Conservation (phyloP, 176 grass and related monocot species). For the barley (Hordeum vulgare) region DNA sequence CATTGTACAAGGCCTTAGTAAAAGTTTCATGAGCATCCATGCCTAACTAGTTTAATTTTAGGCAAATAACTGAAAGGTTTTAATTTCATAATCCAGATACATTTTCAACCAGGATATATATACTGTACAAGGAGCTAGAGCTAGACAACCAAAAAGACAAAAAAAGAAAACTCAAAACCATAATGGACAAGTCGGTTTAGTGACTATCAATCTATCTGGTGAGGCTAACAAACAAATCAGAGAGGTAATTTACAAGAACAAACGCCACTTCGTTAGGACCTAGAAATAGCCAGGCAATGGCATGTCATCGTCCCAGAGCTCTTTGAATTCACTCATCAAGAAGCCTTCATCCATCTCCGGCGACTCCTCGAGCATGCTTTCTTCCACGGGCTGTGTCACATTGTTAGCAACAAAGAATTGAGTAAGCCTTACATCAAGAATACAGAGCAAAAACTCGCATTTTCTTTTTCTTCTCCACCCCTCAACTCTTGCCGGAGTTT, state of each 20-base stretch:
- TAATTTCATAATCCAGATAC: neutral
- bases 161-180: conserved; percentile 17
- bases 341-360: conserved; percentile 54
- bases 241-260: conserved; percentile 30
- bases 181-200: neutral
- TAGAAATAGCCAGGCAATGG: conserved; percentile 40
- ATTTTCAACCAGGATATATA: neutral
- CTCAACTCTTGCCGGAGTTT: neutral
- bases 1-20: too few species aligned
- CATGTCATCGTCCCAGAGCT: conserved; percentile 68
- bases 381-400: conserved; percentile 59
- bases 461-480: neutral
- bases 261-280: neutral
- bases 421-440: neutral
- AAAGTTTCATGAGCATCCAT: neutral
- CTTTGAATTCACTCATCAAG: conserved; percentile 69
- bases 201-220: conserved; percentile 4
- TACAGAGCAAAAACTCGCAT: neutral
- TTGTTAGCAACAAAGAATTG: neutral
- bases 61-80: neutral
- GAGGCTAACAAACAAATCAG: conserved; percentile 1
- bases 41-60: neutral
- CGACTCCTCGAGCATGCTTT: conserved; percentile 46
- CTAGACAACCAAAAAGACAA: neutral
- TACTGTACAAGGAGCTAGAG: conserved; percentile 19